Percentiles rank a stretch among this genome's conserved stretches.
Conservation (phyloP, 768 basidiomycete species). For the Boletus pseudopeckii region DNA sequence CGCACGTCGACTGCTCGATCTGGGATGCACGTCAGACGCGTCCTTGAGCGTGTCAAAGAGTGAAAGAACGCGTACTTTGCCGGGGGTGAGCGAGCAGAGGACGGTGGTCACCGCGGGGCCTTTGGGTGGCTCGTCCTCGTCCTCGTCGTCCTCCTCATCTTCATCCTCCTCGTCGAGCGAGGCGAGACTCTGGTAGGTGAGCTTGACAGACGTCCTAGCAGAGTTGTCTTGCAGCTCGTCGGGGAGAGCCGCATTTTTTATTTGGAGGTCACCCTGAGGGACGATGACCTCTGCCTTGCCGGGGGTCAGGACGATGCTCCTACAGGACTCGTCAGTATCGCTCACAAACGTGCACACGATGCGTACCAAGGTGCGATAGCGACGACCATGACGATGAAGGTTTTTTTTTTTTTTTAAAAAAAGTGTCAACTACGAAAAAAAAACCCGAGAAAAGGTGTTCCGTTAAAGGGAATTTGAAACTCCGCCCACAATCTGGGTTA, state of each 20-base stretch:
- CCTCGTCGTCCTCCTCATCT: slow-evolving; percentile 45
- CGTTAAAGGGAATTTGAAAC: slow-evolving; percentile 33
- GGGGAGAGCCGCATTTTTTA: slow-evolving; percentile 82
- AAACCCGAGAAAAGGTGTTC: neutral
- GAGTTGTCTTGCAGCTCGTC: slow-evolving; percentile 61
- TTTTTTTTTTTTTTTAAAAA: slow-evolving; percentile 8
- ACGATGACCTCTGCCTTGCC: slow-evolving; percentile 55
- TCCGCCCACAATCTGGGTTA: slow-evolving; percentile 36
- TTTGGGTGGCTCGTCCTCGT: slow-evolving; percentile 36
- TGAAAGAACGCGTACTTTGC: slow-evolving; percentile 52
- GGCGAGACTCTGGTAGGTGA: slow-evolving; percentile 47
- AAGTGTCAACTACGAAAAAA: slow-evolving; percentile 1
- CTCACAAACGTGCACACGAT: neutral
- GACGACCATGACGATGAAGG: slow-evolving; percentile 54
- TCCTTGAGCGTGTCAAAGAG: neutral
- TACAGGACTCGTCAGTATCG: slow-evolving; percentile 27
- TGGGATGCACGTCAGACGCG: slow-evolving; percentile 29
- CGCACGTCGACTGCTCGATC: slow-evolving; percentile 74
- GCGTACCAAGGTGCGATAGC: slow-evolving; percentile 68
- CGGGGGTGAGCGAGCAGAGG: slow-evolving; percentile 76
- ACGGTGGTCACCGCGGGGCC: slow-evolving; percentile 49
- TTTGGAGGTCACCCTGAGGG: slow-evolving; percentile 64
- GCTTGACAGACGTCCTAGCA: slow-evolving; percentile 64
- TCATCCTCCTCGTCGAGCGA: slow-evolving; percentile 39
- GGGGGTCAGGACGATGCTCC: slow-evolving; percentile 61